Evolutionary conservation across 805 yeast genomes (phyloP).

Genomic region (Candida krabiensis): DNA sequence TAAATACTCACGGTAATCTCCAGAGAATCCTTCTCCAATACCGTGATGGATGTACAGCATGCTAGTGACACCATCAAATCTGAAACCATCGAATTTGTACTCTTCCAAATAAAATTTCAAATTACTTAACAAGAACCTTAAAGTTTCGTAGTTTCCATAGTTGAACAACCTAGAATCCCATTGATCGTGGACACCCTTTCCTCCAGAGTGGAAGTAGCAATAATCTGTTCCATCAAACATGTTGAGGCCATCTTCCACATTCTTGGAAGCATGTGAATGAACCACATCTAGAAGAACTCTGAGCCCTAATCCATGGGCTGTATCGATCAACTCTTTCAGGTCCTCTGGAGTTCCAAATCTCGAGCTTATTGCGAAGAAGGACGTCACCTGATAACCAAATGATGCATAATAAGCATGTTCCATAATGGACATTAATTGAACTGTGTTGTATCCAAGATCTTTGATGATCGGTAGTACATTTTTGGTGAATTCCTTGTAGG

Average conservation of each 20-base stretch:
- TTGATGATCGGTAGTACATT: conserved; percentile 82
- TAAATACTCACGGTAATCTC: conserved; percentile 89
- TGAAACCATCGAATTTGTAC: conserved; percentile 88
- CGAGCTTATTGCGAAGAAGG: conserved; percentile 86
- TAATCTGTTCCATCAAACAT: conserved; percentile 93
- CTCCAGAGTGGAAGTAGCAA: conserved; percentile 89
- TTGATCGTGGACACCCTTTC: conserved; percentile 80
- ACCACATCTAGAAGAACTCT: conserved; percentile 88
- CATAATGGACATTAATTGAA: conserved; percentile 97
- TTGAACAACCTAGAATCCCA: conserved; percentile 98
- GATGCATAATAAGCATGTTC: conserved; percentile 98
- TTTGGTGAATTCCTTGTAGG: conserved; percentile 80
- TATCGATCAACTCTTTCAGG: conserved; percentile 82
- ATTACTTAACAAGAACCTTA: conserved; percentile 82
- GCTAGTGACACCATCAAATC: conserved; percentile 95
- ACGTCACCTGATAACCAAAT: conserved; percentile 95
- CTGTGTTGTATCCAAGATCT: conserved; percentile 85
- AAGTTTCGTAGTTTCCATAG: conserved; percentile 87
- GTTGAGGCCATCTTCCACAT: conserved; percentile 90
- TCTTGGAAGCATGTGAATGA: conserved; percentile 94
- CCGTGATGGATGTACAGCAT: conserved; percentile 95
- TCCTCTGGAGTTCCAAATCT: conserved; percentile 96
- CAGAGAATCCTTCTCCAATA: conserved; percentile 82
- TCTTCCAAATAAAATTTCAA: conserved; percentile 80
- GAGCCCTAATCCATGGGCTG: conserved; percentile 87